Conservation (phyloP, 495 filamentous ascomycete genomes). For the Daldinia bambusicola region DNA sequence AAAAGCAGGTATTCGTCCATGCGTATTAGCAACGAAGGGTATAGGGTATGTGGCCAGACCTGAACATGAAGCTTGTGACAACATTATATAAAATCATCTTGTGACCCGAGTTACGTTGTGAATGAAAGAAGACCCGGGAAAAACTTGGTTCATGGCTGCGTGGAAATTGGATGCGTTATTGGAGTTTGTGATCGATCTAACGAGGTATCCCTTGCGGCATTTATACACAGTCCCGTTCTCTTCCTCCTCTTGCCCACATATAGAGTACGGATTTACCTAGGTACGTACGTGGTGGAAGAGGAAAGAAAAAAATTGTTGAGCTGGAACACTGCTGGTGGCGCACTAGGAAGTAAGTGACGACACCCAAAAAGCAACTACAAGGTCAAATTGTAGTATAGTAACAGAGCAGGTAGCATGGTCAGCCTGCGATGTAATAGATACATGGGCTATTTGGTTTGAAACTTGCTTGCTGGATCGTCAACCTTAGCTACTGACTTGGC, state of each 20-base stretch:
- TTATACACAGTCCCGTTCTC: neutral
- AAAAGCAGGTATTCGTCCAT: constrained; percentile 11
- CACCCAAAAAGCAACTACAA: constrained; percentile 15
- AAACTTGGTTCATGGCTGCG: neutral
- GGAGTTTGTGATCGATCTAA: constrained; percentile 3
- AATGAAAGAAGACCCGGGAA: neutral
- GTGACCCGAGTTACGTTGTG: neutral
- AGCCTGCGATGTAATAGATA: constrained; percentile 6
- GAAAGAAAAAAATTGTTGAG: neutral
- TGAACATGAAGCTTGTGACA: neutral
- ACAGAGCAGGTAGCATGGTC: too few relatives aligned
- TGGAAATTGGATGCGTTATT: neutral
- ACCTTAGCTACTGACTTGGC: constrained; percentile 22
- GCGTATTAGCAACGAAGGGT: neutral
- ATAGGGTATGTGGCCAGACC: constrained; percentile 4
- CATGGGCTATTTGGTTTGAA: constrained; percentile 4
- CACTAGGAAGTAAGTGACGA: constrained; percentile 24
- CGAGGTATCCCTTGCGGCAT: constrained; percentile 19
- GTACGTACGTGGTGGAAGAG: neutral
- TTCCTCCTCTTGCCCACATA: neutral
- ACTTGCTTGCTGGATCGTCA: constrained; percentile 19
- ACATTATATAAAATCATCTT: neutral
- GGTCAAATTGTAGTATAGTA: neutral
- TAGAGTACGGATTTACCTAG: neutral
- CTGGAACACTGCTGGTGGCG: neutral